Percentiles rank a stretch among this genome's conserved stretches.
Conservation (phyloP, 805 yeast genomes). For the Teunomyces funiuensis region DNA sequence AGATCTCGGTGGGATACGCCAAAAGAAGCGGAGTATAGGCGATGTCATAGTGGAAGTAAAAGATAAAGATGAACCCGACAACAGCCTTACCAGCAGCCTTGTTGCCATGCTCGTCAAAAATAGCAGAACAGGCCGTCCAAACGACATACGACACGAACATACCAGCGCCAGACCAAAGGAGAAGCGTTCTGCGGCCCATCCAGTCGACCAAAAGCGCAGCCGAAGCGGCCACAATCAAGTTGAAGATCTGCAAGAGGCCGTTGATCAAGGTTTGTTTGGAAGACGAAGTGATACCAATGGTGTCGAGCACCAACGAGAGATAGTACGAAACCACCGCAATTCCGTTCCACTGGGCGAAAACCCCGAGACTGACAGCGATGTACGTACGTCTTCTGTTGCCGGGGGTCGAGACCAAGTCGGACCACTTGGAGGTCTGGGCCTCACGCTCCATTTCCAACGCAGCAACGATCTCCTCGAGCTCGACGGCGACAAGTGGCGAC, state of each 20-base stretch:
- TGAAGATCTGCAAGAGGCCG: slow-evolving; percentile 49
- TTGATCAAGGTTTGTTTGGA: slow-evolving; percentile 47
- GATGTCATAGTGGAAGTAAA: slow-evolving; percentile 40
- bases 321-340: slow-evolving; percentile 53
- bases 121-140: slow-evolving; percentile 47
- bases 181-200: slow-evolving; percentile 36
- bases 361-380: slow-evolving; percentile 32
- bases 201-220: slow-evolving; percentile 16
- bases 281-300: slow-evolving; percentile 51
- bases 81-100: slow-evolving; percentile 45
- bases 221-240: slow-evolving; percentile 31
- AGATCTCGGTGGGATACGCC: slow-evolving; percentile 45
- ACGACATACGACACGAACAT: slow-evolving; percentile 40
- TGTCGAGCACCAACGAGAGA: slow-evolving; percentile 46
- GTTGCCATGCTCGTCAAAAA: slow-evolving; percentile 1
- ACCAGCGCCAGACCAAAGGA: slow-evolving; percentile 30
- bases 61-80: slow-evolving; percentile 51
- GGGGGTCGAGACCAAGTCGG: slow-evolving; percentile 18
- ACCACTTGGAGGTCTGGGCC: neutral
- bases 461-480: slow-evolving; percentile 5
- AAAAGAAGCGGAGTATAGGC: slow-evolving; percentile 47
- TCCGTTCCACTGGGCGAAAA: slow-evolving; percentile 47
- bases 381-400: slow-evolving; percentile 29
- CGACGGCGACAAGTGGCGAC: slow-evolving; percentile 8
- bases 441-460: slow-evolving; percentile 6